Evolutionary conservation across 1,139 yeast species (phyloP), one percentile per base, ranked within the genome.

Genomic region (Scheffersomyces insectosa): DNA sequence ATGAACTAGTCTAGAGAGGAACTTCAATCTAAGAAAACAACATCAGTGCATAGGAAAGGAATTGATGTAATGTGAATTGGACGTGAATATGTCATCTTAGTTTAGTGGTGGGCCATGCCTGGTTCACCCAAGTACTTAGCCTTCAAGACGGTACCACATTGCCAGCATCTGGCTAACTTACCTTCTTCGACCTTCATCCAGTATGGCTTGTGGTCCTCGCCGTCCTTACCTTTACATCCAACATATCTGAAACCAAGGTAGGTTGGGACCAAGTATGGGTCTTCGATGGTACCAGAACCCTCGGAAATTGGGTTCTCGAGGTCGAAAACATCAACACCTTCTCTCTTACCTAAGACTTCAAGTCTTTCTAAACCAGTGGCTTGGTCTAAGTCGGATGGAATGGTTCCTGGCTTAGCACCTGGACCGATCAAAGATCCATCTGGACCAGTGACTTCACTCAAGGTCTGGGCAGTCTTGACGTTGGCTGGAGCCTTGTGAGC

Each of bases 291-390:
- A 65, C 99, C 99, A 52, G 69, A 80, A 74, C 97, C 89, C 63
- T 90, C 85, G 53, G 90, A 73, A 53, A 88, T 88, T 62, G 95
- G 83, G 60, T 95, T 93, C 70, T 85, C 85, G 68, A 83, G 77
- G 78, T 93, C 98, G 78, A 91, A 93, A 55, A 93, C 82, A 63
- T 93, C 98, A 56, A 93, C 80, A 80, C 99, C 99, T 72, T 90
- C 97, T 68, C 87, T 75, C 74, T 90, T 88, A 77, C 96, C 97
- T 63, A 93, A 82, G 62, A 88, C 69, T 79, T 93, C 99, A 59
- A 90, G 80, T 83, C 99, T 90, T 72, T 88, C 98, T 66, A 93
- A 79, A 87, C 99, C 99, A 45, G 99, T 95, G 59, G 97, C 91
- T 76, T 91, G 98, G 62, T 93, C 97, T 59, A 88, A 66, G 69